Percentiles rank a stretch among this genome's conserved stretches.
Conservation (phyloP, 2,329 filamentous ascomycete species). For the Epichloe uncinata region DNA sequence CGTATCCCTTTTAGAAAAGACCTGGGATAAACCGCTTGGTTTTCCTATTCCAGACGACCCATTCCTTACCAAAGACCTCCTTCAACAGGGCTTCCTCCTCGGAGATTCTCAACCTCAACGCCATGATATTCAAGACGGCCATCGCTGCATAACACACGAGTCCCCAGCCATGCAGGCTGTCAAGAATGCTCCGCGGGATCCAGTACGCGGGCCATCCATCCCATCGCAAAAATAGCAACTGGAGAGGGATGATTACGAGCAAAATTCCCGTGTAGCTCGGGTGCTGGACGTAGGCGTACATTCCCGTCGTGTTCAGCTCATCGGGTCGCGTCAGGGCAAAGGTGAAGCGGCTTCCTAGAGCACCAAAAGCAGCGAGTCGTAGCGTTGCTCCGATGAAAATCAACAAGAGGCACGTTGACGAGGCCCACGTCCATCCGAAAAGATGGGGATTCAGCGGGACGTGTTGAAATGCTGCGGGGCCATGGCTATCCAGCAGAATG, state of each 20-base stretch:
- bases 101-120: slow-evolving; percentile 20
- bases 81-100: slow-evolving; percentile 39
- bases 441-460: slow-evolving; percentile 13
- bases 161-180: not conserved
- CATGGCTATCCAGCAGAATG: not conserved
- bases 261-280: slow-evolving; percentile 35
- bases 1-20: not conserved
- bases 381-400: slow-evolving; percentile 17
- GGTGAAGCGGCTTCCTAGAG: slow-evolving; percentile 38
- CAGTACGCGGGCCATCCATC: slow-evolving; percentile 28
- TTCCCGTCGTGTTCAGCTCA: slow-evolving; percentile 26
- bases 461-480: not conserved
- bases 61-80: slow-evolving; percentile 31
- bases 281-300: slow-evolving; percentile 38
- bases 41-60: slow-evolving; percentile 32
- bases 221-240: slow-evolving; percentile 20
- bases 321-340: slow-evolving; percentile 35
- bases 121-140: not conserved
- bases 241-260: slow-evolving; percentile 19
- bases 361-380: slow-evolving; percentile 25
- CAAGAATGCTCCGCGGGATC: slow-evolving; percentile 15
- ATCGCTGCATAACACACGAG: not conserved
- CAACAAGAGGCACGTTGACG: slow-evolving; percentile 17
- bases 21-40: slow-evolving; percentile 36
- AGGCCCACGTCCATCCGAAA: slow-evolving; percentile 20